Evolutionary conservation across 352 stramenopile genomes (phyloP), one percentile per base, ranked within the genome.

Genomic region (Globisporangium ultimum): DNA sequence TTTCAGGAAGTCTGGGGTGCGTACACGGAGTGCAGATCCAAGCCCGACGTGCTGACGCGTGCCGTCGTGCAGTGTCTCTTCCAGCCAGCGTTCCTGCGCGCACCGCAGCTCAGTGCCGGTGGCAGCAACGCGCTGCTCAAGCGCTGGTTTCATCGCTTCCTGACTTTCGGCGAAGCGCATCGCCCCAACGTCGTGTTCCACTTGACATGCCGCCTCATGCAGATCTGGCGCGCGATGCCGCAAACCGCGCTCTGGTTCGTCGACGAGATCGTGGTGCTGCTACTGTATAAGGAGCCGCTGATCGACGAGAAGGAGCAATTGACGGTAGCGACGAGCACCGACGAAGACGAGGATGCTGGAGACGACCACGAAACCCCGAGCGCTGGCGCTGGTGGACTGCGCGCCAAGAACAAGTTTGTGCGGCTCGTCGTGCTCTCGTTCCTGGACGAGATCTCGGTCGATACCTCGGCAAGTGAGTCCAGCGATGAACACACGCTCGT

Each of bases 181-280:
- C 71, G 85, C 6, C 85, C 85, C 3, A 92, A 92, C 48, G 85
- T 91, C 14, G 65, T 94, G 15, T 94, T 89, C 65, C 85, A 94
- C 70, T 47, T 94, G 24, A 52, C 74, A 32, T 91, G 79, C 40
- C 78, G 78, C 2, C 64, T 94, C 18, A 82, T 66, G 6, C 80
- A 88, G 60, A 66, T 82, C 38, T 92, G 82, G 82, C 76, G 81
- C 13, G 70, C 76, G 7, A 69, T 76, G 11, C 85, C 81, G 3
- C 48, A 58, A 0, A 58, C 74, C 12, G 80, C 83, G 28, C 51
- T 78, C 22, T 59, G 63, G 15, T 94, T 88, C 55, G 60, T 72
- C 5, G 76, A 89, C 17, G 83, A 93, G 48, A 78, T 94, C 14
- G 64, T 89, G n/a, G 55, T 71, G 32, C 49, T 94, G 15, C 32